Evolutionary conservation across 768 basidiomycete genomes (phyloP), one percentile per base, ranked within the genome.

Genomic region (Kwoniella heveanensis): DNA sequence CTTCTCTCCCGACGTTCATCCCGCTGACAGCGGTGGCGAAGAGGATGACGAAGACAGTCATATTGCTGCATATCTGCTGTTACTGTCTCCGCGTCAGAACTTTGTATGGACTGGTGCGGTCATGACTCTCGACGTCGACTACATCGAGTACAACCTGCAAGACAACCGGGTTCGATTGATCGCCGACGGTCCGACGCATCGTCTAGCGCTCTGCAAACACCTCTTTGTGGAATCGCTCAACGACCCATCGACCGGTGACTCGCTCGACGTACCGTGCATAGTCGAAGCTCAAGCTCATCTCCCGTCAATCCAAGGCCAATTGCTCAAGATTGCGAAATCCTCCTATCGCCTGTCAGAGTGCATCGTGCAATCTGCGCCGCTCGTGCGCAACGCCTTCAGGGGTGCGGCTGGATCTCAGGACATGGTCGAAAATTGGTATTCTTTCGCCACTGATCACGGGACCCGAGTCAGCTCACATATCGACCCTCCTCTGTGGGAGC

Each of bases 91-190:
- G 24, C 85, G 88, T 24, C 86, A 84, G 12, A 87, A 87, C 55
- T 99, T 96, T 82, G 82, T 92, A 29, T 99, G 95, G 95, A 90
- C 89, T 58, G 95, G 95, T 8, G 83, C 88, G 32, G 89, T 96
- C 52, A 84, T 93, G 80, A 84, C 92, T 72, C 82, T 92, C 48
- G 73, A 78, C 32, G 81, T 94, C 19, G 86, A 89, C 15, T 87
- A 83, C 71, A 83, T 92, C 67, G 88, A 92, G n/a, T 82, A 95
- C 24, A 90, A 89, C 60, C 82, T 90, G 62, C 88, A 88, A 71
- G 93, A 95, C 66, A 87, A 89, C 68, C 87, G 92, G n/a, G 86
- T 92, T n/a, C 87, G 93, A 24, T 83, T 99, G 26, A 86, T 98
- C 58, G 90, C 95, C 7, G 92, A 96, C 73, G 94, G 94, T 10